phyloP scores from a whole-genome alignment of 345 rosid species.

The Salix suchowensis region DNA sequence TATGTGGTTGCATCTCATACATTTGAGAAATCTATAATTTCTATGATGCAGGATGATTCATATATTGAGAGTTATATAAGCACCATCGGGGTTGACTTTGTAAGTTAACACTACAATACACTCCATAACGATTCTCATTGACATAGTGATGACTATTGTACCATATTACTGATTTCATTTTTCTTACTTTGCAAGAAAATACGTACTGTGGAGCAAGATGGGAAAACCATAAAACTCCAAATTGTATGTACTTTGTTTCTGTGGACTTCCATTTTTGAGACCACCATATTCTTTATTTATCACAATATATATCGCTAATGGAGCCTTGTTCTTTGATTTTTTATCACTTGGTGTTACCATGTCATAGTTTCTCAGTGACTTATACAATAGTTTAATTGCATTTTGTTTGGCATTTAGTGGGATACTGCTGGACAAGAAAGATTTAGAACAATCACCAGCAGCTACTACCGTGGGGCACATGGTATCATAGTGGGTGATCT shows the following conservation, averaged over 20 bases:
- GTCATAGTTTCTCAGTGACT: background rate
- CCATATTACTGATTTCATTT: background rate
- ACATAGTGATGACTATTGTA: background rate
- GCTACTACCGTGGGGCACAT: constrained; percentile 21
- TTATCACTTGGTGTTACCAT: background rate
- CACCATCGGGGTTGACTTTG: constrained; percentile 74
- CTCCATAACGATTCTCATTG: background rate
- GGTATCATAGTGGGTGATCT: constrained; percentile 15
- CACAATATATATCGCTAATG: background rate
- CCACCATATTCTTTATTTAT: background rate
- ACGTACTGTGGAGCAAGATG: constrained; percentile 19
- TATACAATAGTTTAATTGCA: background rate
- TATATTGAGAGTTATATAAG: constrained; percentile 66
- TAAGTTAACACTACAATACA: constrained; percentile 23
- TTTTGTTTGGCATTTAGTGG: constrained; percentile 8
- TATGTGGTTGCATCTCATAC: background rate
- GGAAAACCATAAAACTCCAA: constrained; percentile 17
- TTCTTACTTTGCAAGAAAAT: constrained; percentile 8
- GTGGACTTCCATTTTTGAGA: background rate
- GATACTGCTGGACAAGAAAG: constrained; percentile 23
- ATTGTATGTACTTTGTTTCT: background rate
- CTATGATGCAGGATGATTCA: constrained; percentile 54
- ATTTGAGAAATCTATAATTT: background rate
- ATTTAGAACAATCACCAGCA: constrained; percentile 16
- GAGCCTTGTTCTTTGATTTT: background rate